These are phyloP conservation scores for Exophiala calicioides DNA, from an alignment of 2,329 filamentous ascomycete genomes.

Conservation along the genomic window DNA sequence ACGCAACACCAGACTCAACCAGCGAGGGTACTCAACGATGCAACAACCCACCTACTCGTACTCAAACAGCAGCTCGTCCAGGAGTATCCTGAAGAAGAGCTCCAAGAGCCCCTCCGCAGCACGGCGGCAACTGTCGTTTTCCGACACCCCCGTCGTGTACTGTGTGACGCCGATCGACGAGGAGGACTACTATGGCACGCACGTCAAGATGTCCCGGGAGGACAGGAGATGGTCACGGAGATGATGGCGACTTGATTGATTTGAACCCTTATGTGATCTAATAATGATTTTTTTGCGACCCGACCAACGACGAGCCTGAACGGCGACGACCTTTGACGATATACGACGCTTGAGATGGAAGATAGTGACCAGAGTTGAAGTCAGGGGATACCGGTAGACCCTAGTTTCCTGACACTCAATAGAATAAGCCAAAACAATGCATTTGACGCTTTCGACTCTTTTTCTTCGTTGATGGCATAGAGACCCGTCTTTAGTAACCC, in stretches of 20 bases:
- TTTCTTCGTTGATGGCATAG: no score
- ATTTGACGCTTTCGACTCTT: no score
- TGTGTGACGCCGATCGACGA: slow-evolving; percentile 52
- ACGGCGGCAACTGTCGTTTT: slow-evolving; percentile 46
- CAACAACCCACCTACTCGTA: slow-evolving; percentile 45
- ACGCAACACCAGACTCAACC: slow-evolving; percentile 41
- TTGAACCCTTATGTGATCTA: no score
- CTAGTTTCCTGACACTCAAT: no score
- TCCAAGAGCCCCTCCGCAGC: slow-evolving; percentile 20
- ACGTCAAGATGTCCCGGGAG: slow-evolving; percentile 48
- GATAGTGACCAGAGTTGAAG: no score
- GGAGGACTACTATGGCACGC: slow-evolving; percentile 51
- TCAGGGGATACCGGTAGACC: no score
- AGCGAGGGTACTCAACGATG: slow-evolving; percentile 42
- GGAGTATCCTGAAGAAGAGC: slow-evolving; percentile 52
- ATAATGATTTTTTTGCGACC: slow-evolving; percentile 2
- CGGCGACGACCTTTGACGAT: no score
- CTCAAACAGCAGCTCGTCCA: slow-evolving; percentile 46
- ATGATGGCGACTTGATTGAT: slow-evolving; percentile 37
- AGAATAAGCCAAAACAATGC: no score
- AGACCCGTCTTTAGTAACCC: no score
- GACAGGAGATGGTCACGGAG: slow-evolving; percentile 48
- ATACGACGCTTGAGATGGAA: no score
- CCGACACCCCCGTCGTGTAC: slow-evolving; percentile 46
- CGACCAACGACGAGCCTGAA: neutral